These are phyloP conservation scores for Vitellaria paradoxa DNA, from an alignment of 179 eudicot genomes.

Conservation along the genomic window DNA sequence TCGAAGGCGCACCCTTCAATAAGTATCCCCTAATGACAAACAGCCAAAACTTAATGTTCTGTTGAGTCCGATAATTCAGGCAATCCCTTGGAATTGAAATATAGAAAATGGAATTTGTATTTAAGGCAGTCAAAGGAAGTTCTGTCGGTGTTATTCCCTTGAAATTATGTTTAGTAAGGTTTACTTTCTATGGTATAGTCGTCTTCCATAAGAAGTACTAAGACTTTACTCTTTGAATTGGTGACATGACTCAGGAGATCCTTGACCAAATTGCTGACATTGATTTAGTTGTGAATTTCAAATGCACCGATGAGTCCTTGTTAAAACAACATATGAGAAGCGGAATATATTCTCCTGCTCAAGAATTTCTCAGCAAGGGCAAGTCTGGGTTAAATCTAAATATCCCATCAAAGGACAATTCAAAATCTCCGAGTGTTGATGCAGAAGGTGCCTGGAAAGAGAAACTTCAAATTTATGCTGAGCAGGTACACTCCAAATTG, in stretches of 20 bases:
- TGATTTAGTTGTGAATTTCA: constrained; percentile 85
- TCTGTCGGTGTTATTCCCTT: neutral
- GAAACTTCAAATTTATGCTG: constrained; percentile 54
- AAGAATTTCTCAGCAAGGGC: constrained; percentile 27
- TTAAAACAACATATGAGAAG: constrained; percentile 32
- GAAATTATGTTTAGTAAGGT: too few species aligned
- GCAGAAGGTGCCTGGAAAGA: constrained; percentile 41
- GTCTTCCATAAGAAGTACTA: neutral
- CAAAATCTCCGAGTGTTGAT: constrained; percentile 29
- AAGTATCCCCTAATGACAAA: neutral
- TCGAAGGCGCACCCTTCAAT: neutral
- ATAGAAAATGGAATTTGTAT: neutral
- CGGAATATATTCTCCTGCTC: constrained; percentile 33
- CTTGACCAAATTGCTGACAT: constrained; percentile 82
- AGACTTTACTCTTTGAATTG: constrained; percentile 2
- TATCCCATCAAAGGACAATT: constrained; percentile 29
- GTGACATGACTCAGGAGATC: constrained; percentile 60
- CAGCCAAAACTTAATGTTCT: neutral
- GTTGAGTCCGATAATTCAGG: neutral
- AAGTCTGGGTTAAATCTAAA: constrained; percentile 26
- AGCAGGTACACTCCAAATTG: constrained; percentile 49
- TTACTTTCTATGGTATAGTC: too few species aligned
- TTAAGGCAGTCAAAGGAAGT: neutral
- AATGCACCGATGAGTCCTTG: constrained; percentile 45
- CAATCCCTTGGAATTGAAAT: neutral